Base-by-base conservation (phyloP, 345 rosid genomes). In the Eucalyptus caleyi region DNA sequence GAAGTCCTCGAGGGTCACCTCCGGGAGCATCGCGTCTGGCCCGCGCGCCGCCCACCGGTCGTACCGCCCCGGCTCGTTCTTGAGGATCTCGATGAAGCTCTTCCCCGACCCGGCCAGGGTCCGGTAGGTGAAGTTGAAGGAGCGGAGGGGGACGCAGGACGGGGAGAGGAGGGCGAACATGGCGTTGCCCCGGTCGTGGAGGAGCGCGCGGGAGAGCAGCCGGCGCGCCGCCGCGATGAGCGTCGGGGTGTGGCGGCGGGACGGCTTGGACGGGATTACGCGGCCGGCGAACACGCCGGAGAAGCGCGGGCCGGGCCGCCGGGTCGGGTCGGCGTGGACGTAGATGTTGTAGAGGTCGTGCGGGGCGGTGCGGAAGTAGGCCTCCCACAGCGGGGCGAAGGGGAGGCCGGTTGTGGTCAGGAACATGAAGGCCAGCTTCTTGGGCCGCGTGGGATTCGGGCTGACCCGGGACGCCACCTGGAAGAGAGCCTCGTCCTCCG, bases 21-120 rank as follows among this genome's bases (percentile, higher is more conserved):
- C 98, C 89, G 98, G 97, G 0, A 95, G 90, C 98, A 97, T 97
- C 90, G 94, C 95, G 8, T 92, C 88, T 2, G n/a, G 30, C 4
- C 98, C 99, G 90, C 97, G 97, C 91, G 96, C 98, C 50, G 96
- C 96, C 98, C 98, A 97, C 59, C 99, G 88, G 21, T 90, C 97
- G 88, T 53, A 94, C 26, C 93, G 88, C 77, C 97, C 94, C 6
- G 89, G 89, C 94, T 96, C 97, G 89, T 93, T 89, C 30, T 87
- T 82, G 6, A 97, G 93, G 30, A 96, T 92, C 93, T 96, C 98
- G 90, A 96, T 91, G 92, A 97, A 96, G 93, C 99, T 97, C 89
- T 87, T 91, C 88, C 50, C 62, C 10, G 96, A 96, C 1, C 86
- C 44, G 8, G 90, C 87, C 30, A 96, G 40, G 9, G 94, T 93